Evolutionary conservation across 2,329 filamentous ascomycete species (phyloP), one percentile per base, ranked within the genome.

Genomic region (Bisporella sp.): DNA sequence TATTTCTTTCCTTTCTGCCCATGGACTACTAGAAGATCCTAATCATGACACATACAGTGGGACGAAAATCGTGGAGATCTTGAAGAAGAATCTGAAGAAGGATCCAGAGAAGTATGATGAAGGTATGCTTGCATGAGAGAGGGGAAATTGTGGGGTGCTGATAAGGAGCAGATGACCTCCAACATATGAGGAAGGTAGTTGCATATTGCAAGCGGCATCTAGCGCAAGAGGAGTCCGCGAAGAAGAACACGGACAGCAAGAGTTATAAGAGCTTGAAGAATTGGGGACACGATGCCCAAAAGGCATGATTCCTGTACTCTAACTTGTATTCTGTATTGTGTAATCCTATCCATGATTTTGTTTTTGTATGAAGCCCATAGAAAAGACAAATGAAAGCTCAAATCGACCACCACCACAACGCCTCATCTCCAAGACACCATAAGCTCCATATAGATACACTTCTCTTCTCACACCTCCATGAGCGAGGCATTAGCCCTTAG

Each of bases 181-280:
- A 73, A 45, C 82, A 83, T 55, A 83, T 83, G 79, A 71, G 80
- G 45, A 76, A 74, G 56, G 82, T 84, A 0, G 81, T 83, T 1
- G 72, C 80, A 0, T 84, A 84, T 55, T 82, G 78, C 62, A 86
- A 85, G 62, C 71, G 81, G 4, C 82, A 85, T 66, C 67, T 87
- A 0, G 82, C 81, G 0, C 81, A 85, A 58, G 82, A 86, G 63
- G 72, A 75, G 50, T 75, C 73, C 54, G 72, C 71, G 33, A 70
- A 82, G 56, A 78, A 79, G 46, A 63, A 71, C 0, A 53, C 62
- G 0, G 67, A 69, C 9, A 74, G 71, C 33, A 75, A 75, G 55
- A 74, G 71, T 0, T 82, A 83, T 45, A 78, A 75, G 31, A 79
- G 75, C 4, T 66, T 84, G 56, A 82, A 82, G 70, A 84, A 83